A percentile compares a stretch with the other conserved stretches of the same genome.
These are phyloP conservation scores for Oryza longistaminata DNA, from an alignment of 176 grass and related monocot species.

Conservation along the genomic window DNA sequence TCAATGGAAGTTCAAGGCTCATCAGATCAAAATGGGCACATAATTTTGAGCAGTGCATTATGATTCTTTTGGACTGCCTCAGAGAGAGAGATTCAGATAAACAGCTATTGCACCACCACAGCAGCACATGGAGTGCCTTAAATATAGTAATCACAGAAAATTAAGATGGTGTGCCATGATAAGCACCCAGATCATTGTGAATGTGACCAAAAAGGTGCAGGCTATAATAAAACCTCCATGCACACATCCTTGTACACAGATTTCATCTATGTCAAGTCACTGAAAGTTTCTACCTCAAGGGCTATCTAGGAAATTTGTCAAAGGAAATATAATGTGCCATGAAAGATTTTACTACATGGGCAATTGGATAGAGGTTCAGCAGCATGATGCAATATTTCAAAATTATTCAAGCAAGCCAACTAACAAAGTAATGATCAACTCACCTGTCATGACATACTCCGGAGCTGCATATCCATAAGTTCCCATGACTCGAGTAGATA, in stretches of 20 bases:
- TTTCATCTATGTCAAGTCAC: not conserved
- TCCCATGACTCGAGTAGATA: slow-evolving; percentile 97
- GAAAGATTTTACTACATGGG: not conserved
- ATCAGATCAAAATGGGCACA: slow-evolving; percentile 3
- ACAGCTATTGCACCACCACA: slow-evolving; percentile 25
- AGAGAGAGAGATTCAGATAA: not conserved
- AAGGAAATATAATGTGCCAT: not conserved
- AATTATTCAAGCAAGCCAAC: not conserved
- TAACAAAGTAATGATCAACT: slow-evolving; percentile 16
- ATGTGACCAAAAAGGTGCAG: slow-evolving; percentile 7
- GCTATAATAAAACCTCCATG: not conserved
- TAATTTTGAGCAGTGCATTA: not conserved
- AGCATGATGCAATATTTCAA: slow-evolving; percentile 10
- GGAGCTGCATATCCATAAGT: slow-evolving; percentile 97
- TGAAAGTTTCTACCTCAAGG: not conserved
- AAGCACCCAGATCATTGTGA: slow-evolving; percentile 29
- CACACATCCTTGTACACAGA: slow-evolving; percentile 19
- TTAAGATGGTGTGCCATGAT: slow-evolving; percentile 16
- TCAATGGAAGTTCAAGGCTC: not conserved
- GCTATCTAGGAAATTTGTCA: not conserved
- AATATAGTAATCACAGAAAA: slow-evolving; percentile 19
- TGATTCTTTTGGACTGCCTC: slow-evolving; percentile 28
- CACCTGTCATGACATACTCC: slow-evolving; percentile 99
- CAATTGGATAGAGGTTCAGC: slow-evolving; percentile 19
- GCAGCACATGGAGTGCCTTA: slow-evolving; percentile 31